These are phyloP conservation scores for Hyaloperonospora arabidopsidis DNA, from an alignment of 352 stramenopile genomes.

Conservation along the genomic window DNA sequence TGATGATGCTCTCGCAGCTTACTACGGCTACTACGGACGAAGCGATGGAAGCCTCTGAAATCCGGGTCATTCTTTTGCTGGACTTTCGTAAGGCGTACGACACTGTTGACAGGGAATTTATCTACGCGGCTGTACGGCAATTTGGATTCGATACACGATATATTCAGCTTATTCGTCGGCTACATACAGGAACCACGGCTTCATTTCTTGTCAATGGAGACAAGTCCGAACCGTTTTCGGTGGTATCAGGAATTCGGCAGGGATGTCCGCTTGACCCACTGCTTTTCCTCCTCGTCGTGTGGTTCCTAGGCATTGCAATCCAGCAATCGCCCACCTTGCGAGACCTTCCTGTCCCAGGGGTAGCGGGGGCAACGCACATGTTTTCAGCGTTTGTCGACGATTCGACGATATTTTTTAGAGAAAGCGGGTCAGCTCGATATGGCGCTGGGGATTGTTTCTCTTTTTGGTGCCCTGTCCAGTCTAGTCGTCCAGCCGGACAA, in stretches of 20 bases:
- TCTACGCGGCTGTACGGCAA: too few species aligned
- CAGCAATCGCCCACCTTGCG: not conserved
- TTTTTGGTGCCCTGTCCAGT: too few species aligned
- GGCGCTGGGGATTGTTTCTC: too few species aligned
- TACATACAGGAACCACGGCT: not conserved
- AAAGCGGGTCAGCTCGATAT: not conserved
- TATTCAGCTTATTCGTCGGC: too few species aligned
- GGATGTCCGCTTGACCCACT: not conserved
- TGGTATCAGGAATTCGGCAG: not conserved
- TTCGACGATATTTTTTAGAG: not conserved
- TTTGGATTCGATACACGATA: too few species aligned
- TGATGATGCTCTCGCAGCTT: too few species aligned
- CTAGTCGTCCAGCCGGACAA: too few species aligned
- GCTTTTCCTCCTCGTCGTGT: not conserved
- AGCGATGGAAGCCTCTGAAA: too few species aligned
- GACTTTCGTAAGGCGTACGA: too few species aligned
- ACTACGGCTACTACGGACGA: too few species aligned
- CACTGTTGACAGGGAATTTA: too few species aligned
- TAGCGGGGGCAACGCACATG: not conserved
- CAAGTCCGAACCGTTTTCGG: not conserved
- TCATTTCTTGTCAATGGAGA: not conserved
- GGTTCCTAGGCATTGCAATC: not conserved
- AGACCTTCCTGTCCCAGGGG: not conserved
- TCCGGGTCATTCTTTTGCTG: too few species aligned
- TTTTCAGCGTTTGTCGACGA: constrained; percentile 1